phyloP scores from a whole-genome alignment of 2,329 filamentous ascomycete species.

The Pseudogymnoascus sp. region DNA sequence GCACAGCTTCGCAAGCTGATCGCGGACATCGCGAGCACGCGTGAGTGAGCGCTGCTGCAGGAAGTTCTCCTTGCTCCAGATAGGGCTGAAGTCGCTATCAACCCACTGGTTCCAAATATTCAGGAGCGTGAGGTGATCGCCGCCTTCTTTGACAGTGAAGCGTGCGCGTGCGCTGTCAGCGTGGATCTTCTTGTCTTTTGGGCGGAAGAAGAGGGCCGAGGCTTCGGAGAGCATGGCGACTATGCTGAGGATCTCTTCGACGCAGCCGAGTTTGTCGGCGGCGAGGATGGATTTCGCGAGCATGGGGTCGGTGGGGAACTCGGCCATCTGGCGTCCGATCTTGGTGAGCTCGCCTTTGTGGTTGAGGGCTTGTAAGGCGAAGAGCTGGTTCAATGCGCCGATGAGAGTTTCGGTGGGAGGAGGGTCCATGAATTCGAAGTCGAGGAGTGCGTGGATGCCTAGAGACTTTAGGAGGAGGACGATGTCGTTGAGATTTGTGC shows the following conservation, averaged over 20 bases:
- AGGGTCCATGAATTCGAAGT: conserved; percentile 95
- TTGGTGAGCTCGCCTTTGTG: conserved; percentile 85
- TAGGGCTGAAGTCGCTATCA: conserved; percentile 78
- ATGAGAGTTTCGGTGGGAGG: conserved; percentile 87
- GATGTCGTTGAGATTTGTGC: conserved; percentile 78
- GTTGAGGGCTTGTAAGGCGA: conserved; percentile 83
- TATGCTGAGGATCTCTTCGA: conserved; percentile 85
- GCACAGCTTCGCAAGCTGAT: conserved; percentile 86
- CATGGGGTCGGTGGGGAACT: conserved; percentile 90
- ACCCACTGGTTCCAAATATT: conserved; percentile 97
- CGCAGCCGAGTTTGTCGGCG: conserved; percentile 83
- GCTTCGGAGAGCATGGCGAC: conserved; percentile 92
- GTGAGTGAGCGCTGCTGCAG: conserved; percentile 85
- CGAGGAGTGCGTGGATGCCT: conserved; percentile 84
- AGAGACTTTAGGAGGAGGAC: conserved; percentile 83
- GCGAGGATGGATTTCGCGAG: conserved; percentile 83
- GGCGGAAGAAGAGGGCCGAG: conserved; percentile 83
- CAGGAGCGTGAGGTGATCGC: conserved; percentile 80
- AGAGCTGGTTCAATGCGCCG: conserved; percentile 81
- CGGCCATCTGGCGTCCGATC: conserved; percentile 86
- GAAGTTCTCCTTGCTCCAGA: conserved; percentile 92
- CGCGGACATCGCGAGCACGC: conserved; percentile 81
- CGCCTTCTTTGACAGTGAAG: conserved; percentile 85
- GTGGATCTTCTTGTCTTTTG: conserved; percentile 95
- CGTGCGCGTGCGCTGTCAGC: conserved; percentile 84